A percentile compares a stretch with the other conserved stretches of the same genome.
These are phyloP conservation scores for Lophium mytilinum DNA, from an alignment of 495 filamentous ascomycete species.

Conservation along the genomic window DNA sequence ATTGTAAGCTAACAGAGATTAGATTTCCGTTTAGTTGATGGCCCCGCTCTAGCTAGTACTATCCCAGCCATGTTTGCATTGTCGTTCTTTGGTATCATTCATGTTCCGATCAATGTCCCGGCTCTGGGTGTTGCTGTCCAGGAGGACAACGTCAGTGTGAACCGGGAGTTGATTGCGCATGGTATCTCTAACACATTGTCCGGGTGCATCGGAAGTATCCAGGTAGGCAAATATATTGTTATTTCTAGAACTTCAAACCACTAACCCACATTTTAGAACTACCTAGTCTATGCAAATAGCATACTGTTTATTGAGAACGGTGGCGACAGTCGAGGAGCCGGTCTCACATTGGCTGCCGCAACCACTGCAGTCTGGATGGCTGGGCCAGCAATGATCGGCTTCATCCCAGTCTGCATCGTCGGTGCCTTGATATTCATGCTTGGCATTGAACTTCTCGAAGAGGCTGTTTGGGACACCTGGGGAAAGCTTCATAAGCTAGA, in stretches of 20 bases:
- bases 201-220: slow-evolving; percentile 78
- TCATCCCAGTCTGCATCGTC: slow-evolving; percentile 93
- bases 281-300: slow-evolving; percentile 93
- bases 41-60: slow-evolving; percentile 68
- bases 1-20: slow-evolving; percentile 8
- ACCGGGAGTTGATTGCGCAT: slow-evolving; percentile 87
- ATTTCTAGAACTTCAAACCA: background rate
- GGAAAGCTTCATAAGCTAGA: slow-evolving; percentile 78
- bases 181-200: slow-evolving; percentile 89
- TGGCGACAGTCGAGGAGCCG: slow-evolving; percentile 76
- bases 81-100: slow-evolving; percentile 93
- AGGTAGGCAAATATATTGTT: slow-evolving; percentile 39
- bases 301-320: slow-evolving; percentile 90
- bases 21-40: slow-evolving; percentile 71
- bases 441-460: slow-evolving; percentile 79
- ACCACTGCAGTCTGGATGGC: slow-evolving; percentile 75
- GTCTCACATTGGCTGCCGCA: slow-evolving; percentile 71
- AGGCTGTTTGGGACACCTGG: slow-evolving; percentile 81
- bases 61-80: slow-evolving; percentile 94
- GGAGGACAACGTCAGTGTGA: slow-evolving; percentile 83
- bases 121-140: slow-evolving; percentile 80
- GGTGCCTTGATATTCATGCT: slow-evolving; percentile 89
- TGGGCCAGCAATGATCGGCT: slow-evolving; percentile 82
- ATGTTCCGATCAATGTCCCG: slow-evolving; percentile 96
- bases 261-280: slow-evolving; percentile 52